These are phyloP conservation scores for Aegle marmelos DNA, from an alignment of 345 rosid species.

Conservation along the genomic window DNA sequence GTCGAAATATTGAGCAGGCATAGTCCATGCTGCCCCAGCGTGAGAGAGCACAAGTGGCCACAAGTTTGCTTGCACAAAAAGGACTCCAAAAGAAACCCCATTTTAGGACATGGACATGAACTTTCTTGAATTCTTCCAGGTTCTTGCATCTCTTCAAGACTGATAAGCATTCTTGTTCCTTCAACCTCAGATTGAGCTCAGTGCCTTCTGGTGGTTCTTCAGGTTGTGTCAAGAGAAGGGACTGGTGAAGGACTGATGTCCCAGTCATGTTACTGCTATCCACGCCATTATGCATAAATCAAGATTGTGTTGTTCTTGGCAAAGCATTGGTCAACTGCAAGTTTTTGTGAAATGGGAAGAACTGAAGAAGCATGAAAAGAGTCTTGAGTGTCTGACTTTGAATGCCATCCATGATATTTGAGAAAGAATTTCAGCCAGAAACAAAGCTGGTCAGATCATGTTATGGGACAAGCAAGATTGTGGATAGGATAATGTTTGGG, in stretches of 20 bases:
- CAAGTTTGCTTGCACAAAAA: constrained; percentile 36
- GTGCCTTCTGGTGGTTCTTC: constrained; percentile 23
- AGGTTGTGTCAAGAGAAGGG: constrained; percentile 21
- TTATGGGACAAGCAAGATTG: constrained; percentile 25
- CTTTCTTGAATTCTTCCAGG: constrained; percentile 51
- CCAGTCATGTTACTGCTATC: constrained; percentile 34
- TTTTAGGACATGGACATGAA: constrained; percentile 50
- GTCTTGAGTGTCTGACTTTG: too few species aligned
- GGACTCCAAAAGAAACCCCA: constrained; percentile 33
- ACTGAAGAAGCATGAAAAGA: too few species aligned
- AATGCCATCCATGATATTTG: too few species aligned
- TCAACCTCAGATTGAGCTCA: constrained; percentile 29
- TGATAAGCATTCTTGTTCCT: constrained; percentile 57
- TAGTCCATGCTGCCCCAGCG: constrained; percentile 42
- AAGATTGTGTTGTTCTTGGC: not conserved
- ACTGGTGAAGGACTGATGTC: constrained; percentile 31
- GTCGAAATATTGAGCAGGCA: constrained; percentile 36
- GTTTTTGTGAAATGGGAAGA: not conserved
- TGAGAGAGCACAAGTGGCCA: constrained; percentile 42
- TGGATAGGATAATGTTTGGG: constrained; percentile 40
- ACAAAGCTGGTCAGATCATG: not conserved
- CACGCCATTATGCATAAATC: constrained; percentile 20
- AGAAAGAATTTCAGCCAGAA: constrained; percentile 16
- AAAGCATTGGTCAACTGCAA: not conserved
- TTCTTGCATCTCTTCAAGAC: constrained; percentile 51